Conservation (phyloP, 1,139 yeast genomes). For the Blastobotrys elegans region DNA sequence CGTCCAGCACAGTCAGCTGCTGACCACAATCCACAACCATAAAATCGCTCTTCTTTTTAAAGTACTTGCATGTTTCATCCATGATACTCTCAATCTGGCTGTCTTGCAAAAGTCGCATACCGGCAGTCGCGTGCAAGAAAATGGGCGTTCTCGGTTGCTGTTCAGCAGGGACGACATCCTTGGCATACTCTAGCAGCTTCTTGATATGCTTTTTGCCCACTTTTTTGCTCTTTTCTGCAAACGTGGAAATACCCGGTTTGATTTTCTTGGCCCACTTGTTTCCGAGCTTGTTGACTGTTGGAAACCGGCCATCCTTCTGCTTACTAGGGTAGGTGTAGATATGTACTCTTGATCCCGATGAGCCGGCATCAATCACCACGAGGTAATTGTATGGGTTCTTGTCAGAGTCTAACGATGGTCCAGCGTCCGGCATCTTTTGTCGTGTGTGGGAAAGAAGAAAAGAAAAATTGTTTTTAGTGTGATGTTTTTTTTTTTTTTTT, state of each 20-base stretch:
- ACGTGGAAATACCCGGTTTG: constrained; percentile 64
- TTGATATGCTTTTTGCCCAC: constrained; percentile 57
- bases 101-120: constrained; percentile 62
- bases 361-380: constrained; percentile 76
- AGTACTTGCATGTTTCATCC: constrained; percentile 50
- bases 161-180: constrained; percentile 54
- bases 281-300: constrained; percentile 44
- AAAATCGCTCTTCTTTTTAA: constrained; percentile 50
- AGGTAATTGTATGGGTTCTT: constrained; percentile 60
- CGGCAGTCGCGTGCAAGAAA: constrained; percentile 76
- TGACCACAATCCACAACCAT: constrained; percentile 46
- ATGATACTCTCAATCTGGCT: constrained; percentile 50
- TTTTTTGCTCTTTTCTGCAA: constrained; percentile 44
- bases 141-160: constrained; percentile 72
- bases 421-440: constrained; percentile 10
- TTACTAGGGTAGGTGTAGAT: constrained; percentile 57
- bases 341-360: constrained; percentile 72
- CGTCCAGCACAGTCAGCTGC: constrained; percentile 67
- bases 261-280: constrained; percentile 57
- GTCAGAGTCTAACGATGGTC: constrained; percentile 33
- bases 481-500: too few species aligned
- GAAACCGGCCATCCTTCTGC: constrained; percentile 18
- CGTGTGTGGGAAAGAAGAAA: background rate
- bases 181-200: constrained; percentile 49
- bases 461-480: too few species aligned